phyloP scores from a whole-genome alignment of 495 filamentous ascomycete genomes.

The Talaromyces proteolyticus region DNA sequence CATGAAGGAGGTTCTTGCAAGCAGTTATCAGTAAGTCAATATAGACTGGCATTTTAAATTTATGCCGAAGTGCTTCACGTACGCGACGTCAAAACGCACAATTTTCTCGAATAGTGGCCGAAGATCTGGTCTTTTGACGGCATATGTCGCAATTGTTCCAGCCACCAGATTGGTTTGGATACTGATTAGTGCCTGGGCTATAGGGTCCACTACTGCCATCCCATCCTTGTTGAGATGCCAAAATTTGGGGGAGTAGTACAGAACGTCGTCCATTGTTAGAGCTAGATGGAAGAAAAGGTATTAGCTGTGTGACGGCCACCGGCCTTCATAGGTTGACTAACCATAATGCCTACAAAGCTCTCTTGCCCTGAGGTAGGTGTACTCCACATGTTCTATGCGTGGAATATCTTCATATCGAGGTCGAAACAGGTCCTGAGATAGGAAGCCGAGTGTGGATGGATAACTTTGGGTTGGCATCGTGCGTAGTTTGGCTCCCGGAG shows the following conservation, averaged over 20 bases:
- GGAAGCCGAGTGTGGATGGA: too few relatives aligned
- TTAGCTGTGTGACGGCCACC: too few relatives aligned
- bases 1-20: conserved; percentile 26
- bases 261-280: too few relatives aligned
- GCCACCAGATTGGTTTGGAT: conserved; percentile 32
- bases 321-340: too few relatives aligned
- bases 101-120: conserved; percentile 16
- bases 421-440: too few relatives aligned
- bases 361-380: too few relatives aligned
- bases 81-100: conserved; percentile 23
- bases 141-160: conserved; percentile 27
- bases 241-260: conserved; percentile 9
- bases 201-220: conserved; percentile 10
- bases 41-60: not conserved
- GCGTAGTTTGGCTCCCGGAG: too few relatives aligned
- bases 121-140: conserved; percentile 18
- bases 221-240: conserved; percentile 14
- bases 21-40: not conserved
- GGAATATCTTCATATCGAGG: too few relatives aligned
- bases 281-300: too few relatives aligned
- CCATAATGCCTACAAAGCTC: too few relatives aligned
- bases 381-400: too few relatives aligned
- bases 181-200: conserved; percentile 16
- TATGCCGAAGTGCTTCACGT: not conserved
- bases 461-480: too few relatives aligned